Percentiles rank a stretch among this genome's conserved stretches.
Evolutionary conservation across 176 grass and related monocot species (phyloP).

Genomic region (Thinopyrum elongatum): DNA sequence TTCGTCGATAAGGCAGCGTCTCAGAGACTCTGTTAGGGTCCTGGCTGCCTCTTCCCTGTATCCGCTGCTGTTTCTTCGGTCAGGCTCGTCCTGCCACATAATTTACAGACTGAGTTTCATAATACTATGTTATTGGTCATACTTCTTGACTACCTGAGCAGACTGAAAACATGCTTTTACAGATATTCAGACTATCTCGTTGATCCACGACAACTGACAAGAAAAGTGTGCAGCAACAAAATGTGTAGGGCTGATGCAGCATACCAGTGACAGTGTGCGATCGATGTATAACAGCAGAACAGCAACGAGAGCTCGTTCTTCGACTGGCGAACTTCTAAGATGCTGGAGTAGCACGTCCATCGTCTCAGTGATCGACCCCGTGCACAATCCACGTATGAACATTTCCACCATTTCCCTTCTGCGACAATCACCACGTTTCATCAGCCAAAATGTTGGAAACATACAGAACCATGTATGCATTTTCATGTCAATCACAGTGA

Average conservation of each 20-base stretch:
- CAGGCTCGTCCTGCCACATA: conserved; percentile 18
- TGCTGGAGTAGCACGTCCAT: conserved; percentile 42
- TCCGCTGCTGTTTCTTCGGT: neutral
- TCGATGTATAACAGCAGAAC: conserved; percentile 49
- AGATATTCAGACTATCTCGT: neutral
- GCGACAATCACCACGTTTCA: neutral
- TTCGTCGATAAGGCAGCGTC: conserved; percentile 37
- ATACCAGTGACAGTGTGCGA: conserved; percentile 41
- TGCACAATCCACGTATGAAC: conserved; percentile 34
- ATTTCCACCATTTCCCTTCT: conserved; percentile 32
- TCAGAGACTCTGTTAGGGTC: conserved; percentile 35
- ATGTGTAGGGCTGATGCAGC: neutral
- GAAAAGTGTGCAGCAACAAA: neutral
- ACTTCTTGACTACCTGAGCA: too few relatives aligned
- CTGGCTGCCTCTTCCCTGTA: conserved; percentile 40
- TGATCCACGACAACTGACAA: neutral
- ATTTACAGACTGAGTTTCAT: neutral
- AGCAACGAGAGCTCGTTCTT: conserved; percentile 41
- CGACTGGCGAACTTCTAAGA: conserved; percentile 28
- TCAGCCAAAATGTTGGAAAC: neutral
- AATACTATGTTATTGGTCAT: too few relatives aligned
- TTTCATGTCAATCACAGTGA: neutral
- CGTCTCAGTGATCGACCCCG: conserved; percentile 4
- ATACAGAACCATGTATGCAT: neutral
- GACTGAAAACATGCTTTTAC: neutral